Base-by-base conservation (phyloP, 2,329 filamentous ascomycete genomes). In the Neurospora crassa region DNA sequence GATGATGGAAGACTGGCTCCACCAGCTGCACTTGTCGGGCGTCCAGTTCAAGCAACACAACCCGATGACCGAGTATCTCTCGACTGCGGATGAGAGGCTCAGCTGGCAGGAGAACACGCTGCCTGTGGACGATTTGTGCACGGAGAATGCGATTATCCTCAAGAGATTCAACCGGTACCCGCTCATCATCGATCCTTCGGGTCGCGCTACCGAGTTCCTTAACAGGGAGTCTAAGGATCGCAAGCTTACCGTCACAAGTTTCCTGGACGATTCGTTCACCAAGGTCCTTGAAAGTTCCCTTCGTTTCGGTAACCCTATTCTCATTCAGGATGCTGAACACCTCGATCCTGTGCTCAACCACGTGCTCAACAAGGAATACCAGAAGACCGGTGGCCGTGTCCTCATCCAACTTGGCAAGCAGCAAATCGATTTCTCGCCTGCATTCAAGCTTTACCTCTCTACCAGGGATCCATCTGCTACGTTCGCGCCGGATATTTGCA, bases 151-250 rank as follows among this genome's bases (percentile, higher is more conserved):
- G 67, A 97, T 99, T 78, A 91, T 99, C 75, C 88, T 99, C 73
- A 94, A 98, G 84, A 91, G 96, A 72, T 99, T 97, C 89, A 99
- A 99, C 84, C 89, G 96, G 74, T 99, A 99, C 80, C 96, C 96
- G 67, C 88, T 99, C 73, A 98, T 99, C 81, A 97, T 99, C 79
- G 96, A 99, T 81, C 96, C 96, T 1, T 98, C 96, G 16, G 96
- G 96, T 59, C 89, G 96, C 75, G 93, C 95, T 29, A 96, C 93
- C 0, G 96, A 99, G 77, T 99, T 98, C 84, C 81, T 99, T 78
- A 92, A 97, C 81, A 95, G 94, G 78, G 93, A 98, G 82, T 96
- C 91, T 86, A 95, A 95, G 79, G 94, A 97, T 70, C 90, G 95
- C 71, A 93, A 94, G 69, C 88, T 99, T 72, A 99, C 95, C 0